These are phyloP conservation scores for Chytriomyces hyalinus DNA, from an alignment of 192 early-diverging fungal genomes.

Conservation along the genomic window DNA sequence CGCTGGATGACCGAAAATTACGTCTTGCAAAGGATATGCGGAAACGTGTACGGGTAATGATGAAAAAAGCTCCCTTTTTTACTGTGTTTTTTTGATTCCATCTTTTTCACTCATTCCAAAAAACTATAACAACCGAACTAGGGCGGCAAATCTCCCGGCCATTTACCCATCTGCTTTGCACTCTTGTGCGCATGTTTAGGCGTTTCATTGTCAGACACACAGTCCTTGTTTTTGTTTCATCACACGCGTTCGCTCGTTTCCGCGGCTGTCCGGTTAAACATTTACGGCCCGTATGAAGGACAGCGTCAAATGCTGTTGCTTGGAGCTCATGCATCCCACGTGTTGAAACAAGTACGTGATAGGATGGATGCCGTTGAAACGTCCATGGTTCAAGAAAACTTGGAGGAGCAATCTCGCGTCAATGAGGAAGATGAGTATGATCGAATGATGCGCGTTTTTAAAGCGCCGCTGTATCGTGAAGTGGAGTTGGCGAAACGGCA, in stretches of 20 bases:
- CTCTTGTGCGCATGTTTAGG: conserved; percentile 64
- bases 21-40: too few relatives aligned
- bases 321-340: background rate
- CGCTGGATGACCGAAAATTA: too few relatives aligned
- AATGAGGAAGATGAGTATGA: background rate
- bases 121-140: background rate
- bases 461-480: background rate
- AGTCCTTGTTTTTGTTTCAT: conserved; percentile 80
- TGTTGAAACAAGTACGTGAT: conserved; percentile 20
- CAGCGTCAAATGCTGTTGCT: conserved; percentile 70
- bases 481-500: conserved; percentile 9
- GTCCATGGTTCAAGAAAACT: background rate
- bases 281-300: conserved; percentile 87
- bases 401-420: background rate
- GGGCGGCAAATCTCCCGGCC: conserved; percentile 54
- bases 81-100: background rate
- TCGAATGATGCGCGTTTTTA: background rate
- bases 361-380: background rate
- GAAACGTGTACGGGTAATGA: too few relatives aligned
- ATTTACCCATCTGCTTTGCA: conserved; percentile 83
- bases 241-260: conserved; percentile 87
- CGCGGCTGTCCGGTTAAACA: conserved; percentile 84
- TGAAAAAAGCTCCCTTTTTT: too few relatives aligned
- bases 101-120: background rate
- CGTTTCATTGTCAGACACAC: conserved; percentile 54